Evolutionary conservation across 1,139 yeast genomes (phyloP).

Genomic region (Geotrichum bryndzae): DNA sequence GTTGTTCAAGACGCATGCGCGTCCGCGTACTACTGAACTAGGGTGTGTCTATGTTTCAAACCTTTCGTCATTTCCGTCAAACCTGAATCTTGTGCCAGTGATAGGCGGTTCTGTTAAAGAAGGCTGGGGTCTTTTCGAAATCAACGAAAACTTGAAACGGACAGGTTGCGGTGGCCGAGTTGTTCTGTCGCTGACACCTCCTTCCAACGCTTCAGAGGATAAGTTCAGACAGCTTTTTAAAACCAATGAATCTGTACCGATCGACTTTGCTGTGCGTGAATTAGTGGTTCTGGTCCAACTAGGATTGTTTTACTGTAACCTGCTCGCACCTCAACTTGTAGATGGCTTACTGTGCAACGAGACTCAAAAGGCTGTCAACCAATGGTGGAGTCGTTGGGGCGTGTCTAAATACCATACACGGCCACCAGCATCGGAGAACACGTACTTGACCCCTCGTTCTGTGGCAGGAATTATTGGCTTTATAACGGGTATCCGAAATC

Average conservation of each 20-base stretch:
- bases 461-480: conserved; percentile 64
- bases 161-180: conserved; percentile 83
- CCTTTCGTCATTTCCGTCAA: conserved; percentile 71
- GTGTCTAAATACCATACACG: conserved; percentile 49
- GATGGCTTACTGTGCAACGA: conserved; percentile 80
- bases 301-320: conserved; percentile 68
- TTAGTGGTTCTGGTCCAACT: conserved; percentile 69
- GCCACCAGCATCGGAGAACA: conserved; percentile 39
- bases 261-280: conserved; percentile 66
- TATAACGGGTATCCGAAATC: conserved; percentile 57
- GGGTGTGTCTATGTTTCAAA: conserved; percentile 75
- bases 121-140: conserved; percentile 51
- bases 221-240: conserved; percentile 75
- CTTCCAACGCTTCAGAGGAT: conserved; percentile 74
- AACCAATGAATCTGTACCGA: conserved; percentile 47
- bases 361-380: conserved; percentile 62
- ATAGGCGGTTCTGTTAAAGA: conserved; percentile 51
- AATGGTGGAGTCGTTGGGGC: conserved; percentile 85
- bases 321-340: conserved; percentile 61
- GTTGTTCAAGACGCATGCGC: conserved; percentile 53
- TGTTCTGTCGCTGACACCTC: conserved; percentile 57
- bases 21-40: conserved; percentile 46
- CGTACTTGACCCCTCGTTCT: conserved; percentile 56
- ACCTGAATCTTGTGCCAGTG: conserved; percentile 63
- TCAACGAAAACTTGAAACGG: conserved; percentile 71